A percentile compares a stretch with the other conserved stretches of the same genome.
phyloP scores from a whole-genome alignment of 208 protist species.

The Acanthamoeba lenticulata region DNA sequence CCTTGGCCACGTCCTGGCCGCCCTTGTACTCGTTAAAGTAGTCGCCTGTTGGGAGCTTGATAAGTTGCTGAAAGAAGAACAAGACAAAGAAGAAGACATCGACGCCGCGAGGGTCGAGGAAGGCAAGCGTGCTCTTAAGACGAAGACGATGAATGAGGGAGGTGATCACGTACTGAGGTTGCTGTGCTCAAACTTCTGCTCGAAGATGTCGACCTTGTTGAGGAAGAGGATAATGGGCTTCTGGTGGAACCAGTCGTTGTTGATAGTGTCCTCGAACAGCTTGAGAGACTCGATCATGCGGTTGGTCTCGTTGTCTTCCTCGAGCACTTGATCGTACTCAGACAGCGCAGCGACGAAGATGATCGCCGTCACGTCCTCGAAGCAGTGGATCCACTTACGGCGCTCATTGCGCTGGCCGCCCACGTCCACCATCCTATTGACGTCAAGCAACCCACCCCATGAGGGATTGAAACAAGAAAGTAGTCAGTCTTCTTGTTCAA shows the following conservation, averaged over 20 bases:
- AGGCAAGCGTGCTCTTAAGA: neutral
- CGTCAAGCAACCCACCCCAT: too few species aligned
- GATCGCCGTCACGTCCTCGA: slow-evolving; percentile 87
- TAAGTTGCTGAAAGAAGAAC: slow-evolving; percentile 83
- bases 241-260: slow-evolving; percentile 82
- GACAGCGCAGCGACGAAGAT: slow-evolving; percentile 85
- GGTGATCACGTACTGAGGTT: neutral
- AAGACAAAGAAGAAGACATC: too few species aligned
- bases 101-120: slow-evolving; percentile 71
- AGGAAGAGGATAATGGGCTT: slow-evolving; percentile 88
- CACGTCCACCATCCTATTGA: slow-evolving; percentile 90
- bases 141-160: neutral
- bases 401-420: slow-evolving; percentile 89
- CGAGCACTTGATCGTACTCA: slow-evolving; percentile 88
- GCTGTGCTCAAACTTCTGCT: slow-evolving; percentile 83
- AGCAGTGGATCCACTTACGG: slow-evolving; percentile 93
- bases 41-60: neutral
- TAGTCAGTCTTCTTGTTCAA: neutral
- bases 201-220: slow-evolving; percentile 88
- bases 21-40: slow-evolving; percentile 29
- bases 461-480: neutral
- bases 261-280: slow-evolving; percentile 85
- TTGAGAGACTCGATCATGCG: slow-evolving; percentile 86
- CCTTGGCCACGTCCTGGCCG: slow-evolving; percentile 74
- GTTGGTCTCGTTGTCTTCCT: slow-evolving; percentile 86